These are phyloP conservation scores for Pythium rishiriense DNA, from an alignment of 352 stramenopile genomes.

Conservation along the genomic window DNA sequence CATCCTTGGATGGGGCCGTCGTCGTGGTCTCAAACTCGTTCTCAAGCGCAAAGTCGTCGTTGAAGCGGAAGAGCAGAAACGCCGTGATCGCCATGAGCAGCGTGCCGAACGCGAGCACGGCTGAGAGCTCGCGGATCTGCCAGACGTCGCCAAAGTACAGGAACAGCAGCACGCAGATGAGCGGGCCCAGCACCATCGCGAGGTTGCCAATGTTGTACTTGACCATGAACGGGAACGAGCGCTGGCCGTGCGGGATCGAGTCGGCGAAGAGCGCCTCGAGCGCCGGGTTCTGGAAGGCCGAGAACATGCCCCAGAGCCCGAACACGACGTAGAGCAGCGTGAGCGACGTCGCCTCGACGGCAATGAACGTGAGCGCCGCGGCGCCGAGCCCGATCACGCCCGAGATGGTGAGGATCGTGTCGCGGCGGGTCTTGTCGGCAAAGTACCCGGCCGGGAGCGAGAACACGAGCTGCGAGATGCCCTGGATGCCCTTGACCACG, in stretches of 20 bases:
- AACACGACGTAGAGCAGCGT: slow-evolving; percentile 60
- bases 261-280: slow-evolving; percentile 83
- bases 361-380: slow-evolving; percentile 55
- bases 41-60: slow-evolving; percentile 51
- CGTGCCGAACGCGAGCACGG: slow-evolving; percentile 59
- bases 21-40: slow-evolving; percentile 42
- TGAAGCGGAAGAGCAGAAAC: slow-evolving; percentile 55
- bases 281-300: slow-evolving; percentile 62
- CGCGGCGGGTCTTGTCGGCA: slow-evolving; percentile 63
- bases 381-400: slow-evolving; percentile 48
- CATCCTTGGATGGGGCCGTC: slow-evolving; percentile 23
- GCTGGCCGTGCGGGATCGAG: slow-evolving; percentile 59
- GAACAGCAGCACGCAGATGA: slow-evolving; percentile 64
- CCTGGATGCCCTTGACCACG: slow-evolving; percentile 83
- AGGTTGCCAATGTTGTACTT: slow-evolving; percentile 83
- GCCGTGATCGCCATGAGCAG: slow-evolving; percentile 47
- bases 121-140: slow-evolving; percentile 55
- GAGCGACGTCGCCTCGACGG: slow-evolving; percentile 49
- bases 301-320: slow-evolving; percentile 68
- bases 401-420: slow-evolving; percentile 63
- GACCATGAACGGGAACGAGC: slow-evolving; percentile 79
- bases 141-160: slow-evolving; percentile 63
- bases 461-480: slow-evolving; percentile 77
- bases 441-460: slow-evolving; percentile 70
- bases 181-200: slow-evolving; percentile 60